Evolutionary conservation across 371 early-diverging fungal genomes (phyloP).

Genomic region (Syncephalastrum monosporum): DNA sequence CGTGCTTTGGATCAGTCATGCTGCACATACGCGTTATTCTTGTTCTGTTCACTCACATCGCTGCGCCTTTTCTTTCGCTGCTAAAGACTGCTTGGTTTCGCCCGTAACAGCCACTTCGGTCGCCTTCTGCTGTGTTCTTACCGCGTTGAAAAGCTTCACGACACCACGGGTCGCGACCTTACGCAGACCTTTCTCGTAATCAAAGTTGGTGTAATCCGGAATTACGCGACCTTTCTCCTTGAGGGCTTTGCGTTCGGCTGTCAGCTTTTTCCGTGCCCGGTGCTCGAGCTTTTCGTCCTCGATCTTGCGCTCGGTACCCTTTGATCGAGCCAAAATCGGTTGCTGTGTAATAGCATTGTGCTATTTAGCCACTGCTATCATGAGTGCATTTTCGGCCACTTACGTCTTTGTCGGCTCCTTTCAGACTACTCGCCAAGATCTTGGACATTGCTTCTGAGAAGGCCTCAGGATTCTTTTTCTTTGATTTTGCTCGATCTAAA

Average conservation of each 20-base stretch:
- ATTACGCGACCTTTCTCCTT: slow-evolving; percentile 66
- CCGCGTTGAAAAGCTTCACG: slow-evolving; percentile 83
- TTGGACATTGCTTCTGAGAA: slow-evolving; percentile 69
- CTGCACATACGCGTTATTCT: too few species aligned
- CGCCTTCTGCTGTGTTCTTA: slow-evolving; percentile 73
- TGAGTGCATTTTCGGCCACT: not conserved
- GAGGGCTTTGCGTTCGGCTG: slow-evolving; percentile 63
- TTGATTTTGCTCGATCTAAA: slow-evolving; percentile 25
- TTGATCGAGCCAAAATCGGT: slow-evolving; percentile 76
- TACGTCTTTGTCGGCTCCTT: slow-evolving; percentile 47
- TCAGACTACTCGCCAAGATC: slow-evolving; percentile 60
- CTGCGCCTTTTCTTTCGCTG: slow-evolving; percentile 57
- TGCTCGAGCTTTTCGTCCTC: slow-evolving; percentile 80
- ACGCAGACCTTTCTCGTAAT: slow-evolving; percentile 77
- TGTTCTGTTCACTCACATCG: slow-evolving; percentile 22
- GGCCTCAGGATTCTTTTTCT: slow-evolving; percentile 49
- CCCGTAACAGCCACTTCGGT: slow-evolving; percentile 56
- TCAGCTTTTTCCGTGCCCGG: slow-evolving; percentile 67
- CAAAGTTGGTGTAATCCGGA: slow-evolving; percentile 64
- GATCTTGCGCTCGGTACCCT: slow-evolving; percentile 66
- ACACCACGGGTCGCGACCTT: slow-evolving; percentile 87
- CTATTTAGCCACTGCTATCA: not conserved
- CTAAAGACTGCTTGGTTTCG: slow-evolving; percentile 40
- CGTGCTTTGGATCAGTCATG: not conserved
- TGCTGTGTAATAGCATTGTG: slow-evolving; percentile 26